Evolutionary conservation across 2,329 filamentous ascomycete species (phyloP).

Genomic region (Hymenoscyphus scutula): DNA sequence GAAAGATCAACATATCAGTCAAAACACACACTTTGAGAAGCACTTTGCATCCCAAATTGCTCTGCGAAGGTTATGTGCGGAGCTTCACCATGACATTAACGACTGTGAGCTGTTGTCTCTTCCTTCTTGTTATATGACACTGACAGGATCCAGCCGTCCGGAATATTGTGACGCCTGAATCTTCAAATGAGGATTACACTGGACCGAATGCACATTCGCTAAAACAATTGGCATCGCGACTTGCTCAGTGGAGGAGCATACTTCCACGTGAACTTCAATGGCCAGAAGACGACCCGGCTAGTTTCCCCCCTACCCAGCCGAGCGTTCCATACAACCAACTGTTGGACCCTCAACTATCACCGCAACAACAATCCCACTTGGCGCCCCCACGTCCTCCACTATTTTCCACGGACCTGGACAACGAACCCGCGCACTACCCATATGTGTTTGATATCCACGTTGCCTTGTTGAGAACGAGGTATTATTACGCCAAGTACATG

Average conservation of each 20-base stretch:
- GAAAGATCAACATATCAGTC: conserved; percentile 47
- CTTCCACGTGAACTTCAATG: conserved; percentile 55
- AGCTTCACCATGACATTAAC: conserved; percentile 51
- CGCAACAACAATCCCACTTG: conserved; percentile 25
- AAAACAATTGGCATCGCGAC: conserved; percentile 50
- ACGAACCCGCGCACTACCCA: conserved; percentile 45
- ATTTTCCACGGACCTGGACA: conserved; percentile 48
- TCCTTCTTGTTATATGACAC: neutral
- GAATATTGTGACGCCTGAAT: conserved; percentile 15
- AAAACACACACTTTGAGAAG: conserved; percentile 53
- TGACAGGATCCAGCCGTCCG: conserved; percentile 22
- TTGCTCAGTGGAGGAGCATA: conserved; percentile 57
- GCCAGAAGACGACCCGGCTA: conserved; percentile 50
- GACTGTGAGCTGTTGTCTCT: conserved; percentile 43
- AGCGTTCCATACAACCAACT: conserved; percentile 27
- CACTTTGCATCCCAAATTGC: conserved; percentile 61
- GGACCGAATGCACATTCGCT: conserved; percentile 41
- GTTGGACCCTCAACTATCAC: conserved; percentile 25
- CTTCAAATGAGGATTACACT: conserved; percentile 19
- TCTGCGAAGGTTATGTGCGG: conserved; percentile 50
- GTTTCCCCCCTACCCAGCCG: conserved; percentile 40
- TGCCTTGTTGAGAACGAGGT: conserved; percentile 55
- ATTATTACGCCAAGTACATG: conserved; percentile 58
- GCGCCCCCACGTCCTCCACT: conserved; percentile 33
- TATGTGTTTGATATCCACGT: conserved; percentile 56